phyloP scores from a whole-genome alignment of 768 basidiomycete species.

The Tulasnella sp. region DNA sequence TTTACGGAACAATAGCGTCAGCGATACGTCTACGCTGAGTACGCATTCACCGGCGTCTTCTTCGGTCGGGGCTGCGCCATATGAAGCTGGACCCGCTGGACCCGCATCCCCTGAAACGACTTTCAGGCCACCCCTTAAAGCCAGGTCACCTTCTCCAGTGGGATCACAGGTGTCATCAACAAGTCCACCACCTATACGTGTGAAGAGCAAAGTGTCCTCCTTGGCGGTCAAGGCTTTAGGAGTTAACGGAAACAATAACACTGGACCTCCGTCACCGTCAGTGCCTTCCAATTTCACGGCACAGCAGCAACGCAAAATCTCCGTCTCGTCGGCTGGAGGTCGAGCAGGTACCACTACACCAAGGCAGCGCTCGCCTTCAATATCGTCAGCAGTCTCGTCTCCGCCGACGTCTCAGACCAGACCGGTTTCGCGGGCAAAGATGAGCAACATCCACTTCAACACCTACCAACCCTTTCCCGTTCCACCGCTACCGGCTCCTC shows the following conservation, averaged over 20 bases:
- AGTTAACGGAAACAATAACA: background rate
- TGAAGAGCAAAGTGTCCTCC: conserved; percentile 26
- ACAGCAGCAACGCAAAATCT: conserved; percentile 12
- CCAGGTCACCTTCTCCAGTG: background rate
- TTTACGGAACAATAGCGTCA: conserved; percentile 10
- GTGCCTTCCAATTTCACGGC: background rate
- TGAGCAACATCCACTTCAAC: conserved; percentile 19
- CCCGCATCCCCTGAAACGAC: background rate
- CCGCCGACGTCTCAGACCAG: background rate
- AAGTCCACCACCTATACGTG: conserved; percentile 1
- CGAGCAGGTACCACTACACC: conserved; percentile 3
- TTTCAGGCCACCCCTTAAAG: background rate
- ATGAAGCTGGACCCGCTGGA: background rate
- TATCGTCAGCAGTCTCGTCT: conserved; percentile 2
- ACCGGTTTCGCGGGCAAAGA: background rate
- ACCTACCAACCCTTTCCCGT: conserved; percentile 26
- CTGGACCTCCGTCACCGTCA: background rate
- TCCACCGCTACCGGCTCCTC: conserved; percentile 23
- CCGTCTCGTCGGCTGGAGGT: conserved; percentile 14
- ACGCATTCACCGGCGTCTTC: conserved; percentile 5
- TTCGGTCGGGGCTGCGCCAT: background rate
- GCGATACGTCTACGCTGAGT: conserved; percentile 1
- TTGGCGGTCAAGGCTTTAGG: conserved; percentile 1
- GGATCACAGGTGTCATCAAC: conserved; percentile 3
- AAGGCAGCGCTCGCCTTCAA: conserved; percentile 13